These are phyloP conservation scores for Zygosaccharomyces pseudobailii DNA, from an alignment of 1,139 yeast genomes.

Conservation along the genomic window DNA sequence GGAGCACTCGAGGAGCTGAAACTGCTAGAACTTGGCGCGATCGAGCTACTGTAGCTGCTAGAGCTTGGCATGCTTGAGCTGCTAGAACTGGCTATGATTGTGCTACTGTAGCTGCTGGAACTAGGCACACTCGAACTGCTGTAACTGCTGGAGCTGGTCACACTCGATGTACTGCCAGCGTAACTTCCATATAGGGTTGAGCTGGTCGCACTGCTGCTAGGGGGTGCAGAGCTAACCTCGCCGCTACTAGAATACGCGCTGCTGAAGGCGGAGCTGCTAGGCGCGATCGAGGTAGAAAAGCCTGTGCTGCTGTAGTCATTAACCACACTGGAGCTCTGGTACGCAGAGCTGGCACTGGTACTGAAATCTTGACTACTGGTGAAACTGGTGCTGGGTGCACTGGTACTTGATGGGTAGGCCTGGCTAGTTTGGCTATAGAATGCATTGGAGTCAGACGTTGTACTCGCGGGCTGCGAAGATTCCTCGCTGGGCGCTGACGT, in stretches of 20 bases:
- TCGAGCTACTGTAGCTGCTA: background rate
- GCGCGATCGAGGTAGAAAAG: background rate
- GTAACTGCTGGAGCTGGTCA: background rate
- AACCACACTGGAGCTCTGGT: background rate
- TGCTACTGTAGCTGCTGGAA: slow-evolving; percentile 2
- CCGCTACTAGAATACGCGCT: background rate
- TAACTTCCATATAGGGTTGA: too few species aligned
- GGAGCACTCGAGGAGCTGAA: too few species aligned
- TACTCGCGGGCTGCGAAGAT: background rate
- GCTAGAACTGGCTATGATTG: background rate
- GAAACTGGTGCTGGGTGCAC: background rate
- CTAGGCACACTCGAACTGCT: background rate
- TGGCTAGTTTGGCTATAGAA: background rate
- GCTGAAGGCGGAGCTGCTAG: background rate
- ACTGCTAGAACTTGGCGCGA: background rate
- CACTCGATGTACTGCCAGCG: background rate
- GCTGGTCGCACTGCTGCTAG: background rate
- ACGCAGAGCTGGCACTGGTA: background rate
- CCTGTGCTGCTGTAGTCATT: background rate
- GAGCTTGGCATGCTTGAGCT: background rate
- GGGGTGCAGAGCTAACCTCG: background rate
- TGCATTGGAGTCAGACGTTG: background rate
- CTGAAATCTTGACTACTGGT: background rate
- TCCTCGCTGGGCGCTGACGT: background rate
- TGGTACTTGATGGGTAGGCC: background rate